Evolutionary conservation across 73 alveolate species (phyloP), one percentile per base, ranked within the genome.

Genomic region (Effrenium voratum): DNA sequence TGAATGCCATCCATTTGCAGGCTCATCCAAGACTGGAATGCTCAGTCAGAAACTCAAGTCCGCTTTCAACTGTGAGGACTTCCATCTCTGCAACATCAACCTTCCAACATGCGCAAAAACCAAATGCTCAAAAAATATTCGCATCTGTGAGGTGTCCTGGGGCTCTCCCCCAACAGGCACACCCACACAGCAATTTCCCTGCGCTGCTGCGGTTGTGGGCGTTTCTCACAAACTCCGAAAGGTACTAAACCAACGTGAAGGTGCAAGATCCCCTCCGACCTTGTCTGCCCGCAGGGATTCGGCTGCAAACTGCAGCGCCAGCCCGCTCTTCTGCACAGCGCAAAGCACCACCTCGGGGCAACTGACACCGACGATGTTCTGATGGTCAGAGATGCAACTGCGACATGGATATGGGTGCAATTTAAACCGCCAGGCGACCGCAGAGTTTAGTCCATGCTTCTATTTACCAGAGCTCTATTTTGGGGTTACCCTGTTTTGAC

Each of bases 241-340:
- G 72, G 72, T 22, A 57, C 72, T 57, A 22, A 30, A 22, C 72
- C 16, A 57, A 22, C 28, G 0, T 57, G 28, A 22, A 55, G 30
- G n/a, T 22, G 16, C 28, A 30, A 30, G 0, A 57, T 30, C 72
- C 1, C 16, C 16, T 57, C 72, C 3, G 72, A 32, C 92, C 92
- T 82, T 82, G 92, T 82, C 92, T 2, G 38, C 73, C 38, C 92
- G 92, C 46, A 82, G 92, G 22, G 47, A 59, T 30, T 5, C 47
- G 22, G 44, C 92, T 2, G 92, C 92, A 49, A 82, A 82, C 38
- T 50, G 92, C 73, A 82, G 36, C 24, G 92, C 92, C 50, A 47
- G 26, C 24, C 92, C 92, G 73, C 75, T 82, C 73, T 82, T 82
- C 60, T 82, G 36, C 73, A 82, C 92, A 6, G 92, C 92, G 24